phyloP scores from a whole-genome alignment of 352 stramenopile species.

The Pythium monospermum region DNA sequence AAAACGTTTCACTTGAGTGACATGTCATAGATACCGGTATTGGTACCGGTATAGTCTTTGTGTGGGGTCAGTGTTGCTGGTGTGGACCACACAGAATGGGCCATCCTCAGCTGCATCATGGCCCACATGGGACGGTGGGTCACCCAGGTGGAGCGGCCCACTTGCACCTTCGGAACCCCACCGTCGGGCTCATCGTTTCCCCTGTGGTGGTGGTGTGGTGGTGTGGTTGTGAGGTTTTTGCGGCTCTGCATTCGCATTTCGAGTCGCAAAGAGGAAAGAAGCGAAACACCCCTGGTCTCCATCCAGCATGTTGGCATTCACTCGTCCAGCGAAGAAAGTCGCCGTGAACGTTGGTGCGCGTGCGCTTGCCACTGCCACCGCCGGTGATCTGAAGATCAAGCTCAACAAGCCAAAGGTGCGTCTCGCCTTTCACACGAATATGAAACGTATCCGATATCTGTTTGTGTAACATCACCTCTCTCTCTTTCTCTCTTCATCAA shows the following conservation, averaged over 20 bases:
- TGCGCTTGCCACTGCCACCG: conserved; percentile 46
- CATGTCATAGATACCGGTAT: too few species aligned
- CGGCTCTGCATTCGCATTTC: conserved; percentile 18
- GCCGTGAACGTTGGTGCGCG: conserved; percentile 39
- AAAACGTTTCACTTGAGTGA: too few species aligned
- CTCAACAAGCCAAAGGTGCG: conserved; percentile 69
- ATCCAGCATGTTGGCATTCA: conserved; percentile 20
- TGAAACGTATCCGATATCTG: too few species aligned
- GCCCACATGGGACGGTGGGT: conserved; percentile 12
- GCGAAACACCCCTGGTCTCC: conserved; percentile 1
- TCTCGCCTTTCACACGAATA: neutral
- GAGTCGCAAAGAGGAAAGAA: conserved; percentile 10
- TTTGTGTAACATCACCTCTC: too few species aligned
- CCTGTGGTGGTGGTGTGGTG: conserved; percentile 22
- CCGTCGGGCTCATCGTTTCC: conserved; percentile 19
- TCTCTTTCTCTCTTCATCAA: neutral
- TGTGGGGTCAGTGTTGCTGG: neutral
- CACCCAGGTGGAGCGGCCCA: conserved; percentile 8
- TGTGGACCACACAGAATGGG: conserved; percentile 16
- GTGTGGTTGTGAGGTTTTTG: too few species aligned
- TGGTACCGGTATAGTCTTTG: neutral
- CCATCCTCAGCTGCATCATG: neutral
- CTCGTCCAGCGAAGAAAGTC: conserved; percentile 24
- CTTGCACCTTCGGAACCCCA: conserved; percentile 23
- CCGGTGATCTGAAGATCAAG: conserved; percentile 72